phyloP scores from a whole-genome alignment of 305 asterid genomes.

The Solanum aculeatissimum region DNA sequence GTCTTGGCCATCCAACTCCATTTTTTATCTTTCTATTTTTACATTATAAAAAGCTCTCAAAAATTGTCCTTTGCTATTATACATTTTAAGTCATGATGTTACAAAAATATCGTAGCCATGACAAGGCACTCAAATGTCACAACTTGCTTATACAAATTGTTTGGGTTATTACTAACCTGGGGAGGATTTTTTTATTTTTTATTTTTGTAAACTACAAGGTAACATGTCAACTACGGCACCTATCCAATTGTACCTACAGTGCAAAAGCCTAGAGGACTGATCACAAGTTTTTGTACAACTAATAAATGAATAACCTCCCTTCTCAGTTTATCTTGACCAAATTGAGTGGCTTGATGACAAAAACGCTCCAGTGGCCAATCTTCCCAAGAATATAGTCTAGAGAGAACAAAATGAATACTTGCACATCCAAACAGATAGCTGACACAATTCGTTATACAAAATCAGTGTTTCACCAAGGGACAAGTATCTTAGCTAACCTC shows the following conservation, averaged over 20 bases:
- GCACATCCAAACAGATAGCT: neutral
- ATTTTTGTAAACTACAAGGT: neutral
- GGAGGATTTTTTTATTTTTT: neutral
- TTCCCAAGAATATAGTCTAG: neutral
- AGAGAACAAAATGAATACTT: neutral
- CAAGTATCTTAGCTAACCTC: slow-evolving; percentile 32
- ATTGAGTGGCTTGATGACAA: neutral
- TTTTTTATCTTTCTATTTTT: neutral
- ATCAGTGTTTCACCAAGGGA: neutral
- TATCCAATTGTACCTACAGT: neutral
- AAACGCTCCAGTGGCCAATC: neutral
- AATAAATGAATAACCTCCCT: neutral
- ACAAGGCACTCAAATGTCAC: neutral
- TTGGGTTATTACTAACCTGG: neutral
- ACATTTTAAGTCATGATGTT: too few relatives aligned
- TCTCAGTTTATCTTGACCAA: neutral
- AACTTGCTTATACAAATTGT: neutral
- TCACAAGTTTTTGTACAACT: neutral
- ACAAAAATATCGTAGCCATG: neutral
- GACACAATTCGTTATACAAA: neutral
- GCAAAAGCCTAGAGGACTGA: neutral
- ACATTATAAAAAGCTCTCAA: neutral
- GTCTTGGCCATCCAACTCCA: neutral
- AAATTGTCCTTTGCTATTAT: neutral
- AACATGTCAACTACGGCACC: neutral